phyloP scores from a whole-genome alignment of 306 rosid genomes.

The Coriaria nepalensis region DNA sequence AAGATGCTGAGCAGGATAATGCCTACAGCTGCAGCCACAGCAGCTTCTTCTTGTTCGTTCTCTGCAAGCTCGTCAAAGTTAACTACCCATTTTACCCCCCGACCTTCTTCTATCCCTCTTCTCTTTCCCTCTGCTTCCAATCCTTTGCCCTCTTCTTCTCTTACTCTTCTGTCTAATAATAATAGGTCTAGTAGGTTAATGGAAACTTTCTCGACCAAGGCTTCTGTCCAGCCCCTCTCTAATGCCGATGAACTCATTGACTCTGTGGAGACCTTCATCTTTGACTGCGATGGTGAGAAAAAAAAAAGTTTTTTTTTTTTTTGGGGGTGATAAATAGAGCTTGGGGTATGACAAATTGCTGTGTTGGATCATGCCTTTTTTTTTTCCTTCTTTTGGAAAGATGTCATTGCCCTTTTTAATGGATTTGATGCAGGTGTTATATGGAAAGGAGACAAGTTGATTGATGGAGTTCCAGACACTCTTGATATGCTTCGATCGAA shows the following conservation, averaged over 20 bases:
- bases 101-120: conserved; percentile 19
- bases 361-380: background rate
- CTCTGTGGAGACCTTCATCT: conserved; percentile 88
- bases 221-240: conserved; percentile 62
- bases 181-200: conserved; percentile 25
- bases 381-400: background rate
- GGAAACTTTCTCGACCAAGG: conserved; percentile 43
- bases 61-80: no score
- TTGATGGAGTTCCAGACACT: conserved; percentile 89
- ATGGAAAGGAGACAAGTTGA: conserved; percentile 96
- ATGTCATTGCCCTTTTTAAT: background rate
- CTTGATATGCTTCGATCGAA: conserved; percentile 88
- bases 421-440: conserved; percentile 64
- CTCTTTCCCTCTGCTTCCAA: background rate
- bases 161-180: background rate
- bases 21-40: no score
- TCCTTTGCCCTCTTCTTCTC: no score
- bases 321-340: no score
- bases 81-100: background rate
- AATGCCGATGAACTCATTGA: conserved; percentile 75
- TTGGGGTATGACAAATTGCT: no score
- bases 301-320: background rate
- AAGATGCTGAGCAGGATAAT: no score
- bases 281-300: conserved; percentile 82
- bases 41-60: no score